Evolutionary conservation across 768 basidiomycete genomes (phyloP).

Genomic region (Mycena vitilis): DNA sequence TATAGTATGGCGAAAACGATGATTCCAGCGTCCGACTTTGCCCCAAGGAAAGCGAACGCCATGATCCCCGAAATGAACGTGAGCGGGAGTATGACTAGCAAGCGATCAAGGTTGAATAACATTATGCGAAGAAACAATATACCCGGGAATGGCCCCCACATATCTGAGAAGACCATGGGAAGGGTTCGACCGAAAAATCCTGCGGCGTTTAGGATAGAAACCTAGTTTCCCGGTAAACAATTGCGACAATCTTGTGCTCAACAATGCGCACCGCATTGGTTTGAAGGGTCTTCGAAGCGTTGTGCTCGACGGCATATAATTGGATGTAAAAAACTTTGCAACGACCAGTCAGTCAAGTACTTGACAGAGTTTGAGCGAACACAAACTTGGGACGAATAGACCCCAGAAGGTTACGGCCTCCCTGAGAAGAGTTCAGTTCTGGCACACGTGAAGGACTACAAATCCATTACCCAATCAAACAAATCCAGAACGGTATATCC

Average conservation of each 20-base stretch:
- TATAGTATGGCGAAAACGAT: constrained; percentile 7
- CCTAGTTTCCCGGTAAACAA: constrained; percentile 24
- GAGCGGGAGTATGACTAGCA: constrained; percentile 6
- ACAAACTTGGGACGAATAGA: constrained; percentile 58
- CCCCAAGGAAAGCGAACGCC: constrained; percentile 40
- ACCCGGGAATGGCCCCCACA: constrained; percentile 18
- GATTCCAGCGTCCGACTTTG: constrained; percentile 2
- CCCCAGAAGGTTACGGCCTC: constrained; percentile 52
- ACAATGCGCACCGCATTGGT: constrained; percentile 54
- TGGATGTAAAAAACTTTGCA: constrained; percentile 59
- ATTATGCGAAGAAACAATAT: no score
- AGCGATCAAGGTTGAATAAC: no score
- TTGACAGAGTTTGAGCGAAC: not conserved
- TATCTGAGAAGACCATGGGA: constrained; percentile 50
- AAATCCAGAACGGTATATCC: constrained; percentile 55
- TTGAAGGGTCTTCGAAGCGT: constrained; percentile 51
- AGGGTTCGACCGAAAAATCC: constrained; percentile 53
- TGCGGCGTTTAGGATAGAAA: constrained; percentile 49
- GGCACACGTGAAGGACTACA: no score
- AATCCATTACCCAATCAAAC: constrained; percentile 34
- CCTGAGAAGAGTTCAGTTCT: no score
- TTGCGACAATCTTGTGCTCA: no score
- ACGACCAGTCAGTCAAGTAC: not conserved
- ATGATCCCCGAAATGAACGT: constrained; percentile 35
- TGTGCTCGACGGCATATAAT: constrained; percentile 55